Evolutionary conservation across 1,284 basidiomycete genomes (phyloP).

Genomic region (Trametes sp.): DNA sequence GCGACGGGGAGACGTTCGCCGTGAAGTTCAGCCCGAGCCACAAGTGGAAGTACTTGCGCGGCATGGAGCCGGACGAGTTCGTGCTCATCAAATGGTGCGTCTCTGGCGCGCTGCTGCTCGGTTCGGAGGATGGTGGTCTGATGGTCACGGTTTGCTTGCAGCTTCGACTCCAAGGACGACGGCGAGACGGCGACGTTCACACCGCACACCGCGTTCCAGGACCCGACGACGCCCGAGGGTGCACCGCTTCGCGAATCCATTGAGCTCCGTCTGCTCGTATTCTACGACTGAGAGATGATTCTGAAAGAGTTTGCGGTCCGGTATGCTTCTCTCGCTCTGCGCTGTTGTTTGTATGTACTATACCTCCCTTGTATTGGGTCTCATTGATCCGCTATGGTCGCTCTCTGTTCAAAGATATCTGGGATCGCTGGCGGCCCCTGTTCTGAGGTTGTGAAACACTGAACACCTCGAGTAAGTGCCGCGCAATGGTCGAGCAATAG

Average conservation of each 20-base stretch:
- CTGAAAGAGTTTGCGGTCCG: too few species aligned
- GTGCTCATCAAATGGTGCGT: slow-evolving; percentile 75
- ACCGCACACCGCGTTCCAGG: slow-evolving; percentile 66
- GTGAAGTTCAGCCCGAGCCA: slow-evolving; percentile 62
- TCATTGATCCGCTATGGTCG: not conserved
- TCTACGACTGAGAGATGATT: slow-evolving; percentile 59
- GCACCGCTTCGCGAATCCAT: slow-evolving; percentile 64
- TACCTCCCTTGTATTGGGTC: not conserved
- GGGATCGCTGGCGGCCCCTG: too few species aligned
- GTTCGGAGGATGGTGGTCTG: too few species aligned
- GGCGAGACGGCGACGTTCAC: slow-evolving; percentile 60
- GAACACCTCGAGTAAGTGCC: too few species aligned
- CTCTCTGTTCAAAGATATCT: not conserved
- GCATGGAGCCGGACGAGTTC: slow-evolving; percentile 68
- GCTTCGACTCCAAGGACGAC: slow-evolving; percentile 62
- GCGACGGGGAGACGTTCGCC: slow-evolving; percentile 64
- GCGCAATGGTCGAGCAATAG: too few species aligned
- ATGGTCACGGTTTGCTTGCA: slow-evolving; percentile 31
- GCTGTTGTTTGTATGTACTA: not conserved
- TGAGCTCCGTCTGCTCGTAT: slow-evolving; percentile 65
- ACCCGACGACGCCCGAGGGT: slow-evolving; percentile 59
- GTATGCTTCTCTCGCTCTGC: not conserved
- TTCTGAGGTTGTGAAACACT: too few species aligned
- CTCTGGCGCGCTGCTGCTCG: too few species aligned
- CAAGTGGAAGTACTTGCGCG: slow-evolving; percentile 70